Evolutionary conservation across 169 alveolate species (phyloP), one percentile per base, ranked within the genome.

Genomic region (Plasmodium reichenowi): DNA sequence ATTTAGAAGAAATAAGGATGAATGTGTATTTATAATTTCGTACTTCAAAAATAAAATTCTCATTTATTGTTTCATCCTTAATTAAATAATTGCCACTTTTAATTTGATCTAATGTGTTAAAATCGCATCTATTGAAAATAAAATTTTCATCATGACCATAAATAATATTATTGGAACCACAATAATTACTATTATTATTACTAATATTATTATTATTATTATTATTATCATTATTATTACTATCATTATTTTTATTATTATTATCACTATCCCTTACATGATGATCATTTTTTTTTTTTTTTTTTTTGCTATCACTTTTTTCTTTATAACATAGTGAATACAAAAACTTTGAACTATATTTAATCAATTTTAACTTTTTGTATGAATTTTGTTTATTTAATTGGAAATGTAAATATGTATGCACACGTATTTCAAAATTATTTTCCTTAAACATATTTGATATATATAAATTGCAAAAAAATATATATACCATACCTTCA

Each of bases 401-500:
- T 66, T 83, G 66, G 59, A 83, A 68, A 56, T 47, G 47, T 9
- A 48, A 67, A 59, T 83, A 83, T 20, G 68, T 83, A 15, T 13
- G 32, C 2, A 83, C 66, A 60, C 43, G 22, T 24, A 83, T 8
- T 12, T 67, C 48, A 47, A 83, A 70, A 3, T 38, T 58, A 4
- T 83, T 64, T 48, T 83, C 74, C 20, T 38, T 20, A 70, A 22
- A 24, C 10, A 68, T 70, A 32, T 56, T 38, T 29, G 13, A 20
- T 20, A 68, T n/a, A 45, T 6, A 45, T 56, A 83, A 13, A 48
- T 58, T 38, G 20, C 73, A 83, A 17, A 56, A 12, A 68, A 83
- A 70, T 15, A 71, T 70, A 48, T 70, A 83, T 7, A 83, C 38
- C 26, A 29, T 52, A 13, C 91, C 91, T 56, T 72, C 91, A 56